Evolutionary conservation across 371 early-diverging fungal genomes (phyloP).

Genomic region (Nematocida ironsii): DNA sequence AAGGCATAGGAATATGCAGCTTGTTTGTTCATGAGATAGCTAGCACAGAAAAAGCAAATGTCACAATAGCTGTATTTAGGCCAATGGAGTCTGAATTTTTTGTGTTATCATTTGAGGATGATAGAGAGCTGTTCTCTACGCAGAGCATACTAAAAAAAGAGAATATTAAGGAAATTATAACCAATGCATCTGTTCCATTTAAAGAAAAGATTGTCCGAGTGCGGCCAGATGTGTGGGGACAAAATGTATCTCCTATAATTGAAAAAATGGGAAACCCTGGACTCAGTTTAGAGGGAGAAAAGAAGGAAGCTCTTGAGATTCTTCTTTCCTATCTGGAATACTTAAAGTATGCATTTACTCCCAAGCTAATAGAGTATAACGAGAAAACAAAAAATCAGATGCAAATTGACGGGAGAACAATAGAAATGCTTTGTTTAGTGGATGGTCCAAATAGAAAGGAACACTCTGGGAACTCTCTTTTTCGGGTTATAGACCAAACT

Average conservation of each 20-base stretch:
- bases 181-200: slow-evolving; percentile 10
- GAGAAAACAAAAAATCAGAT: slow-evolving; percentile 10
- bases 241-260: neutral
- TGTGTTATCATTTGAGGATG: slow-evolving; percentile 75
- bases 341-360: slow-evolving; percentile 35
- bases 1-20: slow-evolving; percentile 35
- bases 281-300: neutral
- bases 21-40: slow-evolving; percentile 76
- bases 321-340: slow-evolving; percentile 49
- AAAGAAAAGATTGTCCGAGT: slow-evolving; percentile 69
- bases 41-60: slow-evolving; percentile 72
- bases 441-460: neutral
- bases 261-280: neutral
- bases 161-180: slow-evolving; percentile 67
- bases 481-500: slow-evolving; percentile 40
- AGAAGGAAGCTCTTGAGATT: slow-evolving; percentile 12
- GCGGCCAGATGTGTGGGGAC: slow-evolving; percentile 26
- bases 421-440: slow-evolving; percentile 36
- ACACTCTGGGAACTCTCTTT: neutral
- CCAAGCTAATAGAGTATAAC: slow-evolving; percentile 6
- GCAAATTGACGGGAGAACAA: slow-evolving; percentile 51
- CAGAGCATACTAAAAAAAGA: slow-evolving; percentile 77
- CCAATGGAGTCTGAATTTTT: slow-evolving; percentile 44
- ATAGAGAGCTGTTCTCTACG: slow-evolving; percentile 73
- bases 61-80: slow-evolving; percentile 10